Evolutionary conservation across 768 basidiomycete genomes (phyloP).

Genomic region (Sporobolomyces roseus): DNA sequence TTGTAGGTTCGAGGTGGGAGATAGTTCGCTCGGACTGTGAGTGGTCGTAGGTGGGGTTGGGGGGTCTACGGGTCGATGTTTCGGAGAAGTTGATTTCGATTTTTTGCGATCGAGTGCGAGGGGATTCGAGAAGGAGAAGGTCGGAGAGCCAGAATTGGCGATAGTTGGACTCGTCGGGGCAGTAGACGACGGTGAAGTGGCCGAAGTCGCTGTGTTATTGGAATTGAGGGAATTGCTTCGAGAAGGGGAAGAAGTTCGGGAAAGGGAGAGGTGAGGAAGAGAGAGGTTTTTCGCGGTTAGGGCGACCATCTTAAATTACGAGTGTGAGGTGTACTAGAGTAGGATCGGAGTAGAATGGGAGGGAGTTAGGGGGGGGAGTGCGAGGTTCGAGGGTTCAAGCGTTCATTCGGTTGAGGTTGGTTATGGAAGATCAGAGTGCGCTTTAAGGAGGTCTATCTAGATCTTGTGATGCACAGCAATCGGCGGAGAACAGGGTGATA

Average conservation of each 20-base stretch:
- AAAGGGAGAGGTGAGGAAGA: conserved; percentile 33
- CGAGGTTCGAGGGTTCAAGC: background rate
- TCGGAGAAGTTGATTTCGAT: conserved; percentile 25
- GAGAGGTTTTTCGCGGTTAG: conserved; percentile 1
- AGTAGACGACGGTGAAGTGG: background rate
- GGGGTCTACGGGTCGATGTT: conserved; percentile 4
- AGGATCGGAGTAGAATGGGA: background rate
- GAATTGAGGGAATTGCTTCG: conserved; percentile 9
- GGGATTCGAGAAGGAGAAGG: background rate
- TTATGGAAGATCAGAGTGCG: too few relatives aligned
- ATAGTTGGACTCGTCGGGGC: background rate
- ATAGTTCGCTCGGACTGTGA: background rate
- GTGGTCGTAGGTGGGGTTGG: background rate
- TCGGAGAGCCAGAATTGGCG: background rate
- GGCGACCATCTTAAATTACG: conserved; percentile 3
- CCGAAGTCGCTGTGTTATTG: conserved; percentile 4
- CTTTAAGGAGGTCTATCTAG: conserved; percentile 26
- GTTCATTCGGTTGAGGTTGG: too few relatives aligned
- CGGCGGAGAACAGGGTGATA: conserved; percentile 7
- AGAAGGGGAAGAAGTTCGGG: conserved; percentile 24
- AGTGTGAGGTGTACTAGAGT: background rate
- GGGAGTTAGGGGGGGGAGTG: background rate
- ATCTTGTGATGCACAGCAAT: background rate
- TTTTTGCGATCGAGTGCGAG: background rate
- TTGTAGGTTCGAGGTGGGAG: conserved; percentile 1